Evolutionary conservation across 1,139 yeast species (phyloP).

Genomic region (Sugiyamaella sp.): DNA sequence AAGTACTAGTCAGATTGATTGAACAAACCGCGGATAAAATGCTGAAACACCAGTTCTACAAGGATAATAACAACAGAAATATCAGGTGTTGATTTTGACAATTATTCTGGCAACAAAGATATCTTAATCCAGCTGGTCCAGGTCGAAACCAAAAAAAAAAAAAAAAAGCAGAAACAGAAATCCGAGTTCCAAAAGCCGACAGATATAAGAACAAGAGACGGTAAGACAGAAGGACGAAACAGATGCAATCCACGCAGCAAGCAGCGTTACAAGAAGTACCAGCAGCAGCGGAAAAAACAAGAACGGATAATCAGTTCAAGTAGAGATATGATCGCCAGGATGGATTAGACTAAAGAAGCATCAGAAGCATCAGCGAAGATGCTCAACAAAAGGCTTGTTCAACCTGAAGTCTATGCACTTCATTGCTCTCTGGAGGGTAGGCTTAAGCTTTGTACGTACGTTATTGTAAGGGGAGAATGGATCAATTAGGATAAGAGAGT

Average conservation of each 20-base stretch:
- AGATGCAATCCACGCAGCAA: conserved; percentile 1
- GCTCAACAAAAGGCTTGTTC: background rate
- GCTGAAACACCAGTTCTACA: background rate
- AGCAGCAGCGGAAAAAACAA: conserved; percentile 11
- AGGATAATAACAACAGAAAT: background rate
- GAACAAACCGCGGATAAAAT: too few species aligned
- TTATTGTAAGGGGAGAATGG: background rate
- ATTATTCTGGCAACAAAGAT: too few species aligned
- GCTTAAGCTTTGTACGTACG: background rate
- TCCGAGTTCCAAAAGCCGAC: background rate
- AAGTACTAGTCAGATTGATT: background rate
- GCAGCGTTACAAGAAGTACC: background rate
- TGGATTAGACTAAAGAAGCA: background rate
- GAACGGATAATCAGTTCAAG: conserved; percentile 10
- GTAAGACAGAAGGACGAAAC: background rate
- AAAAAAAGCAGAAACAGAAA: background rate
- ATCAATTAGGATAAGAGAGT: background rate
- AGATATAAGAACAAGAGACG: background rate
- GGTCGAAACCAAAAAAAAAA: background rate
- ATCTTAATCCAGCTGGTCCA: background rate
- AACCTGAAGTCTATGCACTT: background rate
- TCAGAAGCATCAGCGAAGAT: background rate
- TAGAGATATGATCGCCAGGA: conserved; percentile 3
- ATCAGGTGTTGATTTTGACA: too few species aligned
- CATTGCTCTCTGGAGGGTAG: background rate